Evolutionary conservation across 495 filamentous ascomycete species (phyloP), one percentile per base, ranked within the genome.

Genomic region (Penicillium goetzii): DNA sequence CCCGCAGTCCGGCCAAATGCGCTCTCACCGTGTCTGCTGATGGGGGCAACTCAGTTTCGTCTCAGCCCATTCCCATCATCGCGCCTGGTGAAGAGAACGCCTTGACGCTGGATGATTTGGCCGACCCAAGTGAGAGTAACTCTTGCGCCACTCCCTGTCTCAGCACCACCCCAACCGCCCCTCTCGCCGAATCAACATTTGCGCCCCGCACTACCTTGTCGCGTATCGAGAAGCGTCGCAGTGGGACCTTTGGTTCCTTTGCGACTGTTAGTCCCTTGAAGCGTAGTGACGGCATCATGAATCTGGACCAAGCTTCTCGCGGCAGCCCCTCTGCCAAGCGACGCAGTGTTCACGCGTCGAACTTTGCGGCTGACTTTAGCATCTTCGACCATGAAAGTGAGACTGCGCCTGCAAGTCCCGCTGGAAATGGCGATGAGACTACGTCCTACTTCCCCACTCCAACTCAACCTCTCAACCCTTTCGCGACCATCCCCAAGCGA

Each of bases 281-380:
- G 78, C 86, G 96, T 53, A 96, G 88, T 68, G 95, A 99, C 74
- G 89, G 90, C 7, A 89, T 89, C 15, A 95, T 96, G 90, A 90
- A 91, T 68, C 74, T 96, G 15, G 94, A 96, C 64, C 88, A 89
- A 54, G 78, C 86, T 17, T 86, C 82, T 61, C 80, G 89, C n/a
- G 91, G 89, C 38, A 97, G 90, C 66, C 92, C 93, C 2, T 89
- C 92, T 23, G 87, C 91, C 14, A 97, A 97, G 81, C 83, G 93
- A 50, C 86, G 93, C 61, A 96, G 92, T 72, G 76, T 94, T 38
- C 91, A 95, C 66, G 87, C 87, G 12, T 79, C 86, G 0, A 85
- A 78, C 52, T 79, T 89, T 52, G 77, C 81, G 28, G 65, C 81
- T 23, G 84, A 88, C 62, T 90, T 91, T 71, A 88, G 87, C 73